phyloP scores from a whole-genome alignment of 2,329 filamentous ascomycete species.

The Aspergillus sp. region DNA sequence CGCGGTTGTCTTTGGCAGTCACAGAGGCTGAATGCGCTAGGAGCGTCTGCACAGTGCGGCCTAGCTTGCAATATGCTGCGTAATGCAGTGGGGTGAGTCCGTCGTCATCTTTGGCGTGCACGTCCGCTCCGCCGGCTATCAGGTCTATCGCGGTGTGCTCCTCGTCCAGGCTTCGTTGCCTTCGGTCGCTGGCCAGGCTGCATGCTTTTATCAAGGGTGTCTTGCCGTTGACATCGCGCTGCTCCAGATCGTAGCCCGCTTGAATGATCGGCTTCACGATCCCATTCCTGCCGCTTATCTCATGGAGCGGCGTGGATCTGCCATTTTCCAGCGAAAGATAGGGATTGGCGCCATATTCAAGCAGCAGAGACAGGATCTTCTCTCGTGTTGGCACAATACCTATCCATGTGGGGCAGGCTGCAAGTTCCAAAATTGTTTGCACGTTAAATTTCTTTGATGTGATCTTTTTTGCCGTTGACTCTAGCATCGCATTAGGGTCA shows the following conservation, averaged over 20 bases:
- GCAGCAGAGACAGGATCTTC: conserved; percentile 1
- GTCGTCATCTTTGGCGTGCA: background rate
- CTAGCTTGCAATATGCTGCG: background rate
- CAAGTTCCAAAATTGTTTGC: background rate
- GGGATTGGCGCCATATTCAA: conserved; percentile 4
- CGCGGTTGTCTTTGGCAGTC: background rate
- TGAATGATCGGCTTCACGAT: background rate
- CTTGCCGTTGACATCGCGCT: background rate
- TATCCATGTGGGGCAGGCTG: background rate
- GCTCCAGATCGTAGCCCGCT: background rate
- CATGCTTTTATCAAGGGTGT: conserved; percentile 6
- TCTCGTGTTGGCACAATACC: background rate
- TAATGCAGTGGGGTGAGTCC: conserved; percentile 3
- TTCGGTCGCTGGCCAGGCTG: background rate
- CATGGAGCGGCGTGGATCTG: conserved; percentile 1
- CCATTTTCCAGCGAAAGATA: background rate
- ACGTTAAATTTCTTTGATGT: background rate
- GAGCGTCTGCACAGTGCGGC: background rate
- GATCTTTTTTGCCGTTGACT: background rate
- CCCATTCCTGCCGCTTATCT: conserved; percentile 1
- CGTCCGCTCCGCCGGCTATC: conserved; percentile 2
- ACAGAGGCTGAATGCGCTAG: background rate
- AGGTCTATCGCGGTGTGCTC: background rate
- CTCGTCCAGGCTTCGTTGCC: no score
- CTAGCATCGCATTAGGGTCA: background rate